These are phyloP conservation scores for Chamaenerion angustifolium DNA, from an alignment of 345 rosid genomes.

Conservation along the genomic window DNA sequence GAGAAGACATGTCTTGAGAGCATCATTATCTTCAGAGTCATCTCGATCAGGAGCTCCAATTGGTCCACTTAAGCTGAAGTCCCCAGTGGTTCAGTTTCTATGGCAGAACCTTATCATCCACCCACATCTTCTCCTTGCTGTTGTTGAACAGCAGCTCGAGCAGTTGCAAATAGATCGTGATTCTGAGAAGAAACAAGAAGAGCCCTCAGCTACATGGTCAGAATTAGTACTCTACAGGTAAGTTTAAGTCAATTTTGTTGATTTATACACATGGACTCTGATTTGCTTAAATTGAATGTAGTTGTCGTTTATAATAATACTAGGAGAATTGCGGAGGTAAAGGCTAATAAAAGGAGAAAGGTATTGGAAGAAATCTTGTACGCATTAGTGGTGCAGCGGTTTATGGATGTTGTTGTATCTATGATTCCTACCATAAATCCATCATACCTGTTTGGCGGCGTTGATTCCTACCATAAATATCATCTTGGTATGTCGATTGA, in stretches of 20 bases:
- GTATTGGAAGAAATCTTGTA: slow-evolving; percentile 80
- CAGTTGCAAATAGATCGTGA: slow-evolving; percentile 87
- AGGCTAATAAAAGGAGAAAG: slow-evolving; percentile 71
- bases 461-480: slow-evolving; percentile 60
- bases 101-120: slow-evolving; percentile 69
- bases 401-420: slow-evolving; percentile 80
- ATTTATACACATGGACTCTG: too few species aligned
- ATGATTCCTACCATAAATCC: slow-evolving; percentile 50
- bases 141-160: slow-evolving; percentile 89
- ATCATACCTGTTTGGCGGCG: slow-evolving; percentile 40
- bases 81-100: slow-evolving; percentile 87
- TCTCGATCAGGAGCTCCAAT: slow-evolving; percentile 30
- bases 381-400: slow-evolving; percentile 79
- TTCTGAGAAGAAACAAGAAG: slow-evolving; percentile 45
- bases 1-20: slow-evolving; percentile 36
- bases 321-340: slow-evolving; percentile 95
- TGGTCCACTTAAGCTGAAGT: slow-evolving; percentile 76
- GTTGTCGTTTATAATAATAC: not conserved
- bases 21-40: slow-evolving; percentile 42
- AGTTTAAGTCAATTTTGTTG: not conserved
- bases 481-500: slow-evolving; percentile 58
- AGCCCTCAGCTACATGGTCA: slow-evolving; percentile 50
- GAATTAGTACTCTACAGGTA: slow-evolving; percentile 80
- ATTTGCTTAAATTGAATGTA: too few species aligned
- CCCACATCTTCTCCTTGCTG: slow-evolving; percentile 93